Base-by-base conservation (phyloP, 2,329 filamentous ascomycete species). In the Purpureocillium takamizusanense region DNA sequence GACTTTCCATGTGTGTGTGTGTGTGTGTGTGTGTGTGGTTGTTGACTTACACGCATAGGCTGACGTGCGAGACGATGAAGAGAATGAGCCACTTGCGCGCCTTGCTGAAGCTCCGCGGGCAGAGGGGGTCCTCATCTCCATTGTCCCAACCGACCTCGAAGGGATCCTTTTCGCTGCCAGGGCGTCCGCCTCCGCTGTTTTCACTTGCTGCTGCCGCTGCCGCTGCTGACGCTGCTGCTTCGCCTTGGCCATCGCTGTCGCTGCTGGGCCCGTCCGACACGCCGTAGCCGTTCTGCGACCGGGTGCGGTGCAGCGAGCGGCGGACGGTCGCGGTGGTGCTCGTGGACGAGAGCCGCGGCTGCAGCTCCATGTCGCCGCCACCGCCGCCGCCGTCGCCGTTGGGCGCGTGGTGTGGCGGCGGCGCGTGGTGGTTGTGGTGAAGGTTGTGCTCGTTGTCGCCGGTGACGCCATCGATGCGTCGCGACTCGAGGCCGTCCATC, bases 51-150 rank as follows among this genome's bases (percentile, higher is more conserved):
- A 95, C 88, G 59, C 86, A 90, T 42, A 92, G 69, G 34, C 85
- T 85, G 7, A 82, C 83, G 39, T 72, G 56, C 9, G 81, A 79
- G n/a, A 88, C 72, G 41, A 95, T 82, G 28, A 78, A 48, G 1
- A 89, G 79, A 44, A 95, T 81, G 23, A 78, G 40, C 90, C 90
- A 95, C 54, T 89, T 89, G 44, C 77, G 74, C n/a, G 61, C 54
- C 14, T 59, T 70, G 13, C 60, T 63, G 65, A 86, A 78, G 55
- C 76, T 86, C 42, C 82, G 76, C 1, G 89, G 89, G 50, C 81
- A 84, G 59, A 77, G 56, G 0, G 83, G 81, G 55, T 95, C 89
- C 35, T 67, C 62, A 41, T 87, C 80, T 5, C 70, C 72, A 12
- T 76, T 77, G 30, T 90, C 83, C 74, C 84, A 95, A 7, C 61